phyloP scores from a whole-genome alignment of 202 grass and related monocot genomes.

The Setaria viridis region DNA sequence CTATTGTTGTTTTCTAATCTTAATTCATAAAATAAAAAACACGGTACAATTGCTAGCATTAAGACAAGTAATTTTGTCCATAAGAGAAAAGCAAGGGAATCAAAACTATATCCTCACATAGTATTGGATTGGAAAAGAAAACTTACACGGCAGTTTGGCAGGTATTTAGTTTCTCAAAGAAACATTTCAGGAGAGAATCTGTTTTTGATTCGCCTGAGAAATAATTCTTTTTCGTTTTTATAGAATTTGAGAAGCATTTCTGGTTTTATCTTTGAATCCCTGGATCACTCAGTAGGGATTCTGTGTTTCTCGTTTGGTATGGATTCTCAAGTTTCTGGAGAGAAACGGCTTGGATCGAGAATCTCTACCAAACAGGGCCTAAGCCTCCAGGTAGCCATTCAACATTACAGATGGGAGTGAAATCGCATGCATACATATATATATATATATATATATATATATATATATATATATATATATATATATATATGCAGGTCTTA shows the following conservation, averaged over 20 bases:
- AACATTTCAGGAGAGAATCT: too few relatives aligned
- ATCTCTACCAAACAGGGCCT: not conserved
- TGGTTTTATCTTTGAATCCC: not conserved
- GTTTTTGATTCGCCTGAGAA: not conserved
- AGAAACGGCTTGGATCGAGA: not conserved
- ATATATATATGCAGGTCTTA: not conserved
- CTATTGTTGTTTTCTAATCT: not conserved
- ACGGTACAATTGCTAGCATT: not conserved
- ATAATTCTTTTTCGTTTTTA: not conserved
- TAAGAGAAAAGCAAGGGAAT: not conserved
- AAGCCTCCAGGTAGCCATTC: not conserved
- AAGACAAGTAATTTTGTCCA: not conserved
- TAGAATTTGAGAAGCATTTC: not conserved
- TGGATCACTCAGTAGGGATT: not conserved
- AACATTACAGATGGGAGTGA: not conserved
- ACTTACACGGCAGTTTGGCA: too few relatives aligned
- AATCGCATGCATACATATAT: not conserved
- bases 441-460: not conserved
- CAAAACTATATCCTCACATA: not conserved
- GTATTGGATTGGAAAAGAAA: too few relatives aligned
- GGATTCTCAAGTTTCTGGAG: not conserved
- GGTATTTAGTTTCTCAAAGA: too few relatives aligned
- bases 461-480: not conserved
- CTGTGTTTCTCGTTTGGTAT: not conserved
- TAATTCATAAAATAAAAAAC: not conserved